Evolutionary conservation across 768 basidiomycete genomes (phyloP).

Genomic region (Tulasnella sp.): DNA sequence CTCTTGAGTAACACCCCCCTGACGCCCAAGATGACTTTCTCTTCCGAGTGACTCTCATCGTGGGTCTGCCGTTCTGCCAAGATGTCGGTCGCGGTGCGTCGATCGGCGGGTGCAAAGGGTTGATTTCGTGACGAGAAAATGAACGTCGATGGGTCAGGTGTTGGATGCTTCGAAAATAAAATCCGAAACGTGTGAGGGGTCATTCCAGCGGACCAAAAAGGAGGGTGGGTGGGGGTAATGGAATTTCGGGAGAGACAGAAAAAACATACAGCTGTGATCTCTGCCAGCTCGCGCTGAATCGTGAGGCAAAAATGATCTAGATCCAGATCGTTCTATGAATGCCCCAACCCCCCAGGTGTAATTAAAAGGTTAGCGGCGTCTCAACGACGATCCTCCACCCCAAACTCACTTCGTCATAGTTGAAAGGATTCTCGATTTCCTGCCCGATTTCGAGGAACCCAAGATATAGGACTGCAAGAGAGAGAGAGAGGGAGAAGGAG

Average conservation of each 20-base stretch:
- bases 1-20: constrained; percentile 28
- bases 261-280: constrained; percentile 33
- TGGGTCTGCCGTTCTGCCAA: constrained; percentile 33
- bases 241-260: too few species aligned
- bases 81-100: constrained; percentile 46
- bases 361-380: neutral
- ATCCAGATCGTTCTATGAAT: constrained; percentile 19
- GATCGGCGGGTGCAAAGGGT: constrained; percentile 58
- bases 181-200: too few species aligned
- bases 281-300: constrained; percentile 57
- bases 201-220: neutral
- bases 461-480: constrained; percentile 14
- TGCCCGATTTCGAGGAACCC: constrained; percentile 29
- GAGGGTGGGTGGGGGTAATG: too few species aligned
- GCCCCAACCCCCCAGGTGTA: too few species aligned
- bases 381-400: neutral
- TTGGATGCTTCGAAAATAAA: constrained; percentile 50
- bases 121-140: constrained; percentile 52
- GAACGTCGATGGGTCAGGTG: constrained; percentile 41
- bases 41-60: neutral
- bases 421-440: constrained; percentile 27
- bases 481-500: neutral
- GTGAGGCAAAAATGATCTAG: constrained; percentile 58
- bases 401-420: constrained; percentile 24
- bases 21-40: constrained; percentile 26